Conservation (phyloP, 257 asterid species). For the Solanum ossicruentum region DNA sequence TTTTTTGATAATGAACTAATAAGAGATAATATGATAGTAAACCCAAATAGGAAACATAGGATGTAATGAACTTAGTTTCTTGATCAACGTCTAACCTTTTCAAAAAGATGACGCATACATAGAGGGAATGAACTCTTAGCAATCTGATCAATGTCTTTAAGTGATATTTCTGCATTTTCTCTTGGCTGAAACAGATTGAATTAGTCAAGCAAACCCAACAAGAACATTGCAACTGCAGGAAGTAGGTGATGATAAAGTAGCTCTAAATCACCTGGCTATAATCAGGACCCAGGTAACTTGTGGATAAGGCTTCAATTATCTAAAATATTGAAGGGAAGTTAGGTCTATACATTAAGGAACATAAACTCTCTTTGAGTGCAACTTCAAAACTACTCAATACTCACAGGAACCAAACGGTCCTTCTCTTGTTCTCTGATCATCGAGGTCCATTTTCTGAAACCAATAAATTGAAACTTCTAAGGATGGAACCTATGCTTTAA, state of each 20-base stretch:
- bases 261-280: slow-evolving; percentile 65
- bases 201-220: slow-evolving; percentile 7
- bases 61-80: not conserved
- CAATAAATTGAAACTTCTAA: not conserved
- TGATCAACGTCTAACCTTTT: slow-evolving; percentile 40
- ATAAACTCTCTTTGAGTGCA: not conserved
- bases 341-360: not conserved
- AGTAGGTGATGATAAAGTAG: not conserved
- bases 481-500: not conserved
- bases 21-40: not conserved
- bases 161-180: slow-evolving; percentile 53
- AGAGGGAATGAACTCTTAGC: slow-evolving; percentile 89
- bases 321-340: not conserved
- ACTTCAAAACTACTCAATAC: slow-evolving; percentile 14
- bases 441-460: slow-evolving; percentile 83
- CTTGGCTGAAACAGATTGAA: slow-evolving; percentile 46
- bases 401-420: slow-evolving; percentile 85
- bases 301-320: slow-evolving; percentile 85
- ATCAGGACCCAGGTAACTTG: slow-evolving; percentile 90
- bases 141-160: slow-evolving; percentile 81
- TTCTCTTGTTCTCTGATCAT: slow-evolving; percentile 90
- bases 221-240: not conserved
- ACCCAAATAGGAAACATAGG: not conserved
- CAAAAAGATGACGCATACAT: slow-evolving; percentile 96
- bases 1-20: not conserved